These are phyloP conservation scores for Botrytis porri DNA, from an alignment of 2,329 filamentous ascomycete genomes.

Conservation along the genomic window DNA sequence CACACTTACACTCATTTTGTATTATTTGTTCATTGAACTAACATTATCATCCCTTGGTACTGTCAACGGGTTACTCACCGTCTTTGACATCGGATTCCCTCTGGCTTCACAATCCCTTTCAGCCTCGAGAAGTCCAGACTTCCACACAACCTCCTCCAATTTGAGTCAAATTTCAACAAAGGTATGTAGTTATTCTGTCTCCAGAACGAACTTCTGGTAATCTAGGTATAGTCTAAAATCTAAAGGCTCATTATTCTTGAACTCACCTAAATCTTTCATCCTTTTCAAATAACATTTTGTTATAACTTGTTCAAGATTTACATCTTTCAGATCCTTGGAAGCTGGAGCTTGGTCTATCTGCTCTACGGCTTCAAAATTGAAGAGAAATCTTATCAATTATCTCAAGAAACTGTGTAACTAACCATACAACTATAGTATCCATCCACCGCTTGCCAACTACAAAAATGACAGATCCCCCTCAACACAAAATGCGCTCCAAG, in stretches of 20 bases:
- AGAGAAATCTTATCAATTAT: background rate
- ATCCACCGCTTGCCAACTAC: background rate
- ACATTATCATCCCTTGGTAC: background rate
- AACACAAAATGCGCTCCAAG: background rate
- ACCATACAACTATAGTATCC: background rate
- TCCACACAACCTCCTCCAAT: background rate
- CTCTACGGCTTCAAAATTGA: background rate
- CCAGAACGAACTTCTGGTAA: rapidly evolving
- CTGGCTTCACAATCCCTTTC: background rate
- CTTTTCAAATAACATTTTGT: background rate
- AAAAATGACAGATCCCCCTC: background rate
- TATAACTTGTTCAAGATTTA: background rate
- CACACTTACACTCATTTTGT: background rate
- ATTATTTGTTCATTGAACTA: background rate
- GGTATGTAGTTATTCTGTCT: rapidly evolving
- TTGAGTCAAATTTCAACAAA: background rate
- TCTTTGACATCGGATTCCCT: background rate
- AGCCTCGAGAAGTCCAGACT: background rate
- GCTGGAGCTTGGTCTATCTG: background rate
- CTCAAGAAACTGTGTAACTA: background rate
- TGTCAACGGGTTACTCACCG: background rate
- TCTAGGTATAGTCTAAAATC: background rate
- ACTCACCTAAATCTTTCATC: background rate
- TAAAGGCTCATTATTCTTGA: background rate
- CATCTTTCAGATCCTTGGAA: background rate